A percentile compares a stretch with the other conserved stretches of the same genome.
Conservation (phyloP, 495 filamentous ascomycete genomes). For the Beverwykella pulmonaria region DNA sequence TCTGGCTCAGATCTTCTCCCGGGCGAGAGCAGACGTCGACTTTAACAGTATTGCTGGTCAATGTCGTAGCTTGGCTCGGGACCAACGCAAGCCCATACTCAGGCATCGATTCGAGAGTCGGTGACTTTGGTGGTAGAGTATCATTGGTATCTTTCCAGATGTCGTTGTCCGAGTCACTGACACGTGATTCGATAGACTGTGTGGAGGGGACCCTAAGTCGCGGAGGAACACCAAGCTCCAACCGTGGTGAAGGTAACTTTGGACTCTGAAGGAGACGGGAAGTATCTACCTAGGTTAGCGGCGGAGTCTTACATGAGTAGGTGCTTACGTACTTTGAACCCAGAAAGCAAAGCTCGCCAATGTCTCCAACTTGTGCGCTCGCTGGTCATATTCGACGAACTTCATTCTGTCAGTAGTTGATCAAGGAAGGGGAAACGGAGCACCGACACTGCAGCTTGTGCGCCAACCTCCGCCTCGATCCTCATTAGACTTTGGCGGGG, state of each 20-base stretch:
- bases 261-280: constrained; percentile 43
- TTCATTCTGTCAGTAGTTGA: constrained; percentile 39
- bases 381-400: constrained; percentile 95
- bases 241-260: constrained; percentile 58
- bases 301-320: neutral
- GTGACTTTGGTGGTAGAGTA: constrained; percentile 57
- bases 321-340: constrained; percentile 69
- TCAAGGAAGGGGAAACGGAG: neutral
- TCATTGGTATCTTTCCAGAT: constrained; percentile 51
- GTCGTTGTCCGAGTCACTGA: constrained; percentile 66
- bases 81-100: constrained; percentile 49
- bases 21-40: constrained; percentile 86
- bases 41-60: constrained; percentile 64
- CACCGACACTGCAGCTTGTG: constrained; percentile 80
- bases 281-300: constrained; percentile 38
- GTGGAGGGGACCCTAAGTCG: constrained; percentile 79
- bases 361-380: constrained; percentile 83
- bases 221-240: constrained; percentile 71
- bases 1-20: constrained; percentile 80
- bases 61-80: constrained; percentile 45
- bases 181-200: constrained; percentile 76
- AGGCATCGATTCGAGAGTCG: constrained; percentile 58
- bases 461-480: constrained; percentile 92
- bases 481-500: constrained; percentile 78
- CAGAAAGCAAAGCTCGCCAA: constrained; percentile 92